Evolutionary conservation across 345 rosid genomes (phyloP), one percentile per base, ranked within the genome.

Genomic region (Geranium rotundifolium): DNA sequence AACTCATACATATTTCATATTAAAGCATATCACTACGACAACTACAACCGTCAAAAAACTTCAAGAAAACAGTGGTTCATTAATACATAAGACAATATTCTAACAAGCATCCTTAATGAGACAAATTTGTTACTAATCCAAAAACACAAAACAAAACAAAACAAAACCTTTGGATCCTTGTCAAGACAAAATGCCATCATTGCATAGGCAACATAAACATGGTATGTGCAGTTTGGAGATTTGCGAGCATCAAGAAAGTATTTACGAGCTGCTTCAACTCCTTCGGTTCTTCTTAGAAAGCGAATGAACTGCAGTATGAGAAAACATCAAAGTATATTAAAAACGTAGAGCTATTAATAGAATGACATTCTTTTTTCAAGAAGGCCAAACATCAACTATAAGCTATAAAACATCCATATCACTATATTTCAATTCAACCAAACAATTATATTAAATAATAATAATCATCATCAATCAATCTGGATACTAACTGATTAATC

Each of bases 211-310:
- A 92, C 90, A 71, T 81, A 92, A 66, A 92, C 91, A 74, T 92
- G 98, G 71, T 87, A 85, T 18, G 96, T 78, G 74, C 88, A 92
- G 72, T 73, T 76, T 31, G 91, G 90, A 67, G 91, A 89, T 76
- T 92, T 90, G 67, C 83, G 84, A 63, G 90, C 86, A 63, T 89
- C 98, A 63, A 89, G 68, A 70, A 92, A 92, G 73, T 89, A 89
- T 82, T 92, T 92, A 64, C 95, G 95, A 67, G 97, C 95, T 69
- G 91, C 87, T 82, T 92, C 97, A 70, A 85, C 85, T 62, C 98
- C 98, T 76, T 92, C 97, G 30, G 79, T 87, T 71, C 97, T 84
- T 67, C 97, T 76, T 65, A 89, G 79, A 76, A 92, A 92, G 63
- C 91, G 91, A 67, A 92, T 83, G 68, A 80, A 92, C 98, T 92